Base-by-base conservation (phyloP, 2,329 filamentous ascomycete species). In the Diaporthe velutina region DNA sequence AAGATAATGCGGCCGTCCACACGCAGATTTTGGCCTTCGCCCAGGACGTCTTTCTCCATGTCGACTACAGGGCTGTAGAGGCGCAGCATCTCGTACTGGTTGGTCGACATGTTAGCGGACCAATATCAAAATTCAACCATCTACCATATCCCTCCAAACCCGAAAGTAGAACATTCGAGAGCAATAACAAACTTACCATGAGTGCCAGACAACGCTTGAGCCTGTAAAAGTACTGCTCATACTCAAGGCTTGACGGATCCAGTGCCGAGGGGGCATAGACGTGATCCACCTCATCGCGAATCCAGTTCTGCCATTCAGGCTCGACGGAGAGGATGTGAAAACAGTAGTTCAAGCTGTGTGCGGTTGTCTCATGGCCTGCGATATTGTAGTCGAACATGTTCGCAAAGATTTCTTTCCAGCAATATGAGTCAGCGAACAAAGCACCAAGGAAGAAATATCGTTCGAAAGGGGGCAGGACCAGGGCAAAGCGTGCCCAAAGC, bases 121-220 rank as follows among this genome's bases (percentile, higher is more conserved):
- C 6, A 45, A 9, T 15, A 33, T 28, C 8, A 38, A 2, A 48
- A 48, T 6, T 48, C 15, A 19, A 42, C 40, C 13, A 38, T 10
- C 17, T 13, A 28, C 3, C 13, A 25, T 35, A 4, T 2, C 7
- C 2, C 1, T 30, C 6, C 6, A 6, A 22, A 45, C 2, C n/a
- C 10, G 7, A 7, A 17, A 8, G 15, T 13, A 9, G 3, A 33
- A 13, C 2, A 9, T 19, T 9, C 3, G 1, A 8, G 2, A 19
- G 1, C 0, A 3, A 19, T 4, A 35, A 13, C 8, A 48, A 9
- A 52, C 74, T 15, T 52, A 73, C 74, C 74, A 75, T 75, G 13
- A 71, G 33, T 2, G 74, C 74, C 22, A 75, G 52, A 22, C 74
- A 75, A 19, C 71, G 68, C 15, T 71, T 73, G 25, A 75, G 71